These are phyloP conservation scores for Microcos paniculata DNA, from an alignment of 345 rosid genomes.

Conservation along the genomic window DNA sequence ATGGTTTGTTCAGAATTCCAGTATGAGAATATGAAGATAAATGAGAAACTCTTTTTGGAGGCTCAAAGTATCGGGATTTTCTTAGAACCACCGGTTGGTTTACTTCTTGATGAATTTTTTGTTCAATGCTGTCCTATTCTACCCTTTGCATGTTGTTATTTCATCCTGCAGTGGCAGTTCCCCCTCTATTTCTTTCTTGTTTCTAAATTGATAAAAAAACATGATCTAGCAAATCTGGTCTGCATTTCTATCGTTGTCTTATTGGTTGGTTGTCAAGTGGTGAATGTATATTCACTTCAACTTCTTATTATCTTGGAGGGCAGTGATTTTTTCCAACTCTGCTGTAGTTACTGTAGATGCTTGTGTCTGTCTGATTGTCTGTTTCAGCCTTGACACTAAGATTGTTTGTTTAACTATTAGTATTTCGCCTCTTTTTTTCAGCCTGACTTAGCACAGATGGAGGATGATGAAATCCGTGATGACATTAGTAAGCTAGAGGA, in stretches of 20 bases:
- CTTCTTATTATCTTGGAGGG: not conserved
- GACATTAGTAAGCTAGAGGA: conserved; percentile 67
- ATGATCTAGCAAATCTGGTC: not conserved
- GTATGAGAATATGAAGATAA: conserved; percentile 56
- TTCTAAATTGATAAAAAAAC: not conserved
- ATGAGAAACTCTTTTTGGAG: conserved; percentile 77
- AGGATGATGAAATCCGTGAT: conserved; percentile 57
- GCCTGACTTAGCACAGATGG: conserved; percentile 50
- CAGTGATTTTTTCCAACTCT: not conserved
- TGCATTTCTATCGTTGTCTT: not conserved
- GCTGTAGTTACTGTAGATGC: conserved; percentile 16
- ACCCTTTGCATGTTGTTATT: conserved; percentile 10
- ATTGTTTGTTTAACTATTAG: conserved; percentile 12
- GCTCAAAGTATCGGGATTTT: conserved; percentile 79
- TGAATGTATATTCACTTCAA: not conserved
- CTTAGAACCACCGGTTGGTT: conserved; percentile 73
- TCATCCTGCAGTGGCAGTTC: conserved; percentile 11
- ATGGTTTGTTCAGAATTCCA: conserved; percentile 49
- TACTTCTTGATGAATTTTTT: conserved; percentile 9
- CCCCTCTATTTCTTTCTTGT: not conserved
- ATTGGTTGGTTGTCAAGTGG: not conserved
- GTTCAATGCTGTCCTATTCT: not conserved
- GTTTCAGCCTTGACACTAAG: conserved; percentile 5
- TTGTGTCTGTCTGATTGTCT: not conserved
- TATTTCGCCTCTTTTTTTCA: conserved; percentile 34